Percentiles rank a stretch among this genome's conserved stretches.
Conservation (phyloP, 495 filamentous ascomycete species). For the Podospora pseudocomata region DNA sequence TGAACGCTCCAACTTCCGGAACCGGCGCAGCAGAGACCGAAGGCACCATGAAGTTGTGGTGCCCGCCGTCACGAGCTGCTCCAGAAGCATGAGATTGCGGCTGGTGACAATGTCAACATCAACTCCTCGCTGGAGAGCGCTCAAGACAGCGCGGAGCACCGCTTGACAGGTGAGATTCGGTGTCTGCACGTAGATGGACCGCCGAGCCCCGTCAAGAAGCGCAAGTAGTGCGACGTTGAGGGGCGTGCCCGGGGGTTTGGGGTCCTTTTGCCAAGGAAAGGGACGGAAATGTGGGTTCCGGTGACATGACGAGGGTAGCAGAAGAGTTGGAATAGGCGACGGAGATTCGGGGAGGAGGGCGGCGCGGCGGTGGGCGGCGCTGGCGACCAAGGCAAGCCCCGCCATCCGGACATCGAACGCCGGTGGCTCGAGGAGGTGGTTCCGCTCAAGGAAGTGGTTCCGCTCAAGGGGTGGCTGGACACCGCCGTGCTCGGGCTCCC, state of each 20-base stretch:
- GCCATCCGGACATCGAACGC: constrained; percentile 9
- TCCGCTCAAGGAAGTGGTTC: background rate
- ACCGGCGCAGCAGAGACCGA: constrained; percentile 47
- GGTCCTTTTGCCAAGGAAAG: constrained; percentile 42
- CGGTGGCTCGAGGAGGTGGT: background rate
- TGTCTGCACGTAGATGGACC: constrained; percentile 61
- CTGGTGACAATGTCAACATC: constrained; percentile 61
- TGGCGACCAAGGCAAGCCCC: constrained; percentile 12
- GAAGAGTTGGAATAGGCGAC: constrained; percentile 42
- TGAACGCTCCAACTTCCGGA: constrained; percentile 30
- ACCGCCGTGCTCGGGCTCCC: constrained; percentile 36
- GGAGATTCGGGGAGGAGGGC: background rate
- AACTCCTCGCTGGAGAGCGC: constrained; percentile 55
- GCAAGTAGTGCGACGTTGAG: constrained; percentile 60
- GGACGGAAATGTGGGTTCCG: constrained; percentile 53
- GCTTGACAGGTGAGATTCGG: constrained; percentile 65
- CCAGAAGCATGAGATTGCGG: constrained; percentile 64
- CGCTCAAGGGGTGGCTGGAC: background rate
- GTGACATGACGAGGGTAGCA: constrained; percentile 69
- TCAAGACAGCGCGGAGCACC: constrained; percentile 52
- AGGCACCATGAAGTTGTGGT: constrained; percentile 60
- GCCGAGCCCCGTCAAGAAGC: constrained; percentile 49
- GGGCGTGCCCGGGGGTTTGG: constrained; percentile 57
- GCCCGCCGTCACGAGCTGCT: constrained; percentile 68
- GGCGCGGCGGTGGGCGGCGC: constrained; percentile 19